Evolutionary conservation across 805 yeast species (phyloP), one percentile per base, ranked within the genome.

Genomic region (Tetrapisispora pingtungensis): DNA sequence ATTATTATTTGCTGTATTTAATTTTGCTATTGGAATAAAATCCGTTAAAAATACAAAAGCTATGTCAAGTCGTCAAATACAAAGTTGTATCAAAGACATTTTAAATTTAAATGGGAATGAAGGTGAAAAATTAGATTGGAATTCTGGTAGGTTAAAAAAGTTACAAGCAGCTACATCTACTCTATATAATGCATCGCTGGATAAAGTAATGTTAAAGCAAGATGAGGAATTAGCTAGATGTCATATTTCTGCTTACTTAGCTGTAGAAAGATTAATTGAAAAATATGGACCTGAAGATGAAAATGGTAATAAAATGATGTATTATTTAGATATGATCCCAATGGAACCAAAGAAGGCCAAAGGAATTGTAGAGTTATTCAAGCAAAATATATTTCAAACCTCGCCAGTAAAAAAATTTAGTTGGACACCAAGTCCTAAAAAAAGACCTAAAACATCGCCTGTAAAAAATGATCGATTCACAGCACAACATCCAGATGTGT

Each of bases 221-320:
- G 69, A 69, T 33, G 75, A 77, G 42, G 89, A 83, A 49, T 65
- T 74, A 2, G 87, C 86, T 1, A 66, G 90, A 43, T 72, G 71
- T 44, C 89, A 83, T 57, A 58, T 84, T 12, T 79, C 87, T 58
- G 83, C 87, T 5, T 75, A 66, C 49, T 57, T 81, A 20, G 81
- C 84, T 0, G 73, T 74, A 13, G 78, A 77, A 46, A 69, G 69
- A 48, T 69, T 74, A 36, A 64, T 65, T 12, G 62, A 65, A 10
- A 62, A 62, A 31, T 64, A 74, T 36, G 40, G 40, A 4, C 10
- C 33, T 15, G 26, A 14, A 4, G 40, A 37, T 17, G 40, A 37
- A 17, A 28, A 37, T 28, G 50, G 48, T 13, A 60, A 69, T 3
- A 64, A 78, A 8, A 74, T 81, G 0, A 64, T 65, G 3, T 84